Evolutionary conservation across 306 rosid genomes (phyloP).

Genomic region (Mimosa pudica): DNA sequence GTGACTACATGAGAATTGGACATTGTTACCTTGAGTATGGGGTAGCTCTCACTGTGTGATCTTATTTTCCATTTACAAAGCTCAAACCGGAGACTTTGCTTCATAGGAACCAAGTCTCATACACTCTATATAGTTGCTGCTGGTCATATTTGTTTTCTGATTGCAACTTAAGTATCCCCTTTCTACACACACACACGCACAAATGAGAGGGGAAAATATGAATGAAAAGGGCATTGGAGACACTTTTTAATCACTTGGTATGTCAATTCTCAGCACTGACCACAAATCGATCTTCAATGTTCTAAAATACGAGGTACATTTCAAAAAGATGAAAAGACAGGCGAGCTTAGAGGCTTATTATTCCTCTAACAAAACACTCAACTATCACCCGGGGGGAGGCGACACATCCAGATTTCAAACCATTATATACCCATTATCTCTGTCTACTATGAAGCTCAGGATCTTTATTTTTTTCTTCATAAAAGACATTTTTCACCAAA

Average conservation of each 20-base stretch:
- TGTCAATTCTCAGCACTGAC: constrained; percentile 6
- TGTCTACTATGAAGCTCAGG: background rate
- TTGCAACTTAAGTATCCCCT: constrained; percentile 3
- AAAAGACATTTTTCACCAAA: background rate
- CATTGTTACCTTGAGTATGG: background rate
- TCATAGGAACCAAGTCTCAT: background rate
- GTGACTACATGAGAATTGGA: background rate
- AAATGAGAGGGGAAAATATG: background rate
- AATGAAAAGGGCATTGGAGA: background rate
- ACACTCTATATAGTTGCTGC: no score
- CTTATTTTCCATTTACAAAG: background rate
- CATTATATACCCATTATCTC: background rate
- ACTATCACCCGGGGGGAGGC: background rate
- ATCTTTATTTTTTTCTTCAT: background rate
- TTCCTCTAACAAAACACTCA: background rate
- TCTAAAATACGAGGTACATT: constrained; percentile 1
- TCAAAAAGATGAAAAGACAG: constrained; percentile 19
- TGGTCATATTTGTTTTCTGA: constrained; percentile 23
- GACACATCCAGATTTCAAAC: background rate
- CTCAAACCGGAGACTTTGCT: background rate
- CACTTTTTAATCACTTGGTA: constrained; percentile 1
- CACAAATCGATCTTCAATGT: background rate
- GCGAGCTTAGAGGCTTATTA: background rate
- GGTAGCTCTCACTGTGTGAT: background rate
- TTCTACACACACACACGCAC: background rate